phyloP scores from a whole-genome alignment of 2,329 filamentous ascomycete species.

The Parafenestella ontariensis region DNA sequence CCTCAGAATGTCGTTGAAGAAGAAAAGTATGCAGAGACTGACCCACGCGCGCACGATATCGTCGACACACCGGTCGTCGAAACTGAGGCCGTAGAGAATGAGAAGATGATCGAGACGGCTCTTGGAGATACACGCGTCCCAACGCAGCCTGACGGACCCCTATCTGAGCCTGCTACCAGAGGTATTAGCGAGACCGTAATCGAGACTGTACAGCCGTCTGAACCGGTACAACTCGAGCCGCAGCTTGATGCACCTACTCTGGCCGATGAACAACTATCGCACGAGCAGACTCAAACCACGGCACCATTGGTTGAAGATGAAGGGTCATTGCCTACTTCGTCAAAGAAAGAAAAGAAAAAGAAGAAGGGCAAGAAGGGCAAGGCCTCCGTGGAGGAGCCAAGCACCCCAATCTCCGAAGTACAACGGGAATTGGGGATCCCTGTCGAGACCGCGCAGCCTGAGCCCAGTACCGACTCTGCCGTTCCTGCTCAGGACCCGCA shows the following conservation, averaged over 20 bases:
- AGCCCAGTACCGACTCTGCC: neutral
- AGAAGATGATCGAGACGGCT: neutral
- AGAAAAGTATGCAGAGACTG: neutral
- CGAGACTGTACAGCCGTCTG: neutral
- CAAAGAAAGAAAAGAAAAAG: slow-evolving; percentile 38
- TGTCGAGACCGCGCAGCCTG: neutral
- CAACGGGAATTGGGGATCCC: slow-evolving; percentile 6
- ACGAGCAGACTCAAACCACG: neutral
- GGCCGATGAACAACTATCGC: neutral
- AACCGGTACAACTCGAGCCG: neutral
- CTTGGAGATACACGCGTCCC: neutral
- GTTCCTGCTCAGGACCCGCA: slow-evolving; percentile 2
- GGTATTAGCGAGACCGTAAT: neutral
- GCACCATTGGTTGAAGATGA: slow-evolving; percentile 1
- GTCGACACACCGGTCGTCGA: neutral
- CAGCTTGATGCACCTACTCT: neutral
- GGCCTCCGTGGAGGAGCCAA: slow-evolving; percentile 14
- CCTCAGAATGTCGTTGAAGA: neutral
- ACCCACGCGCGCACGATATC: neutral
- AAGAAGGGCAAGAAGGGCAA: slow-evolving; percentile 35
- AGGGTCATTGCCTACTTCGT: slow-evolving; percentile 1
- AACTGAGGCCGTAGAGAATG: neutral
- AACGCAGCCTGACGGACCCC: neutral
- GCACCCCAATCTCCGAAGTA: slow-evolving; percentile 16
- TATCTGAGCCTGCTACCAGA: neutral